Evolutionary conservation across 306 rosid genomes (phyloP), one percentile per base, ranked within the genome.

Genomic region (Dalbergia cultrata): DNA sequence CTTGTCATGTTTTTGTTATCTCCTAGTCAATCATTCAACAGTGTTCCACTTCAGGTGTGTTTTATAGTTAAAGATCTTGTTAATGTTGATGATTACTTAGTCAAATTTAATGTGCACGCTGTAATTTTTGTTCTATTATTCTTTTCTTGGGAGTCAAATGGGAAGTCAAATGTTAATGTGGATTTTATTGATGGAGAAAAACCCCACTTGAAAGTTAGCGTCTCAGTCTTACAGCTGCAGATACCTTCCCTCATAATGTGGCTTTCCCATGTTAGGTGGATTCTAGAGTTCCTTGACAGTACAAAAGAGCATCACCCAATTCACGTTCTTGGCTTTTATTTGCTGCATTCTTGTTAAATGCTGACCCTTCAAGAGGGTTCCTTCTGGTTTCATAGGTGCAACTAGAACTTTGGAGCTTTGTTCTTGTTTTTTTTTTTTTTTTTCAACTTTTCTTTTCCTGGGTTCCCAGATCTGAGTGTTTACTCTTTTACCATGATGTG

Each of bases 161-260:
- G 47, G 59, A 44, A 54, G 67, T 11, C 6, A 13, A 81, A 70
- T 76, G 81, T 66, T 62, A 73, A 84, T 81, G 73, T 81, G 71
- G 70, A 77, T 49, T 82, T 86, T 70, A 66, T 52, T 67, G 74
- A 77, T 67, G 80, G 75, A 14, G 14, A 66, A 66, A 57, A 79
- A 73, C 78, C 43, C 86, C 80, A 92, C 92, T 84, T 80, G 90
- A 77, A 45, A 62, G 85, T 80, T 71, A 56, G 85, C 70, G 81
- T 84, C 89, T 84, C 85, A 80, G n/a, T 86, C 85, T 81, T 85
- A 81, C 93, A 94, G 91, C 91, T 82, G 82, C 91, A 61, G 91
- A 90, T 94, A 87, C 98, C 92, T 94, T 92, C 85, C 94, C 97
- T 85, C 94, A 80, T 87, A 87, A 88, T 82, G 97, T 86, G 92